Evolutionary conservation across 2,329 filamentous ascomycete genomes (phyloP), one percentile per base, ranked within the genome.

Genomic region (Trichoderma sp.): DNA sequence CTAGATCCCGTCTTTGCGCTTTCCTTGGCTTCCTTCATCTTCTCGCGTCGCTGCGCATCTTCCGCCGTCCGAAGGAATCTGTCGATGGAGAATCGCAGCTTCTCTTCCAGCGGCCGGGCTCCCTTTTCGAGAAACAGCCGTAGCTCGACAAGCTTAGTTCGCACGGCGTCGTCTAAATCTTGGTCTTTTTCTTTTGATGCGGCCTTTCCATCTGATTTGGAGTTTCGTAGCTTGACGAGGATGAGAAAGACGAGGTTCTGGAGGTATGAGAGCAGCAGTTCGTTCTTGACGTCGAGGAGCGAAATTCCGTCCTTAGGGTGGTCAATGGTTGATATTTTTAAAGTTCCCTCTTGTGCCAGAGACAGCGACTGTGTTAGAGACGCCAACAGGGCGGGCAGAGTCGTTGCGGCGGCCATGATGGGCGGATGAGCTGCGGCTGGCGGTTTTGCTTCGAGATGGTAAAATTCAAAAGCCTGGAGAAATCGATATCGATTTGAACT

Each of bases 51-150:
- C 77, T 92, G 89, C 4, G 91, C 89, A 79, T 96, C 93, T 77
- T 97, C 94, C 45, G 95, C 95, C 0, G 95, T 94, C 77, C 95
- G 93, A 24, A 99, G 88, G 31, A 98, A 95, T 82, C 97, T 97
- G 84, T 98, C 96, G 80, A 99, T 95, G 83, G 98, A 95, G 85
- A 98, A 99, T 79, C 95, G 96, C 77, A 99, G 86, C 80, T 95
- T 94, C 79, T 93, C 93, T 85, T 99, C 97, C 18, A 98, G 86
- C 0, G 97, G 97, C 18, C 94, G 91, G 4, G 98, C 94, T 78
- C 97, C 97, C 82, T 95, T 95, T 81, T 99, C 97, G 1, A 99
- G 88, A 82, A 97, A 98, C 1, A 98, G 88, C n/a, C 96, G 91
- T 71, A 98, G 87, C 83, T 98, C 95, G 21, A 95, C 91, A n/a